A percentile compares a stretch with the other conserved stretches of the same genome.
Evolutionary conservation across 179 eudicot genomes (phyloP).

Genomic region (Amaranthus tricolor): DNA sequence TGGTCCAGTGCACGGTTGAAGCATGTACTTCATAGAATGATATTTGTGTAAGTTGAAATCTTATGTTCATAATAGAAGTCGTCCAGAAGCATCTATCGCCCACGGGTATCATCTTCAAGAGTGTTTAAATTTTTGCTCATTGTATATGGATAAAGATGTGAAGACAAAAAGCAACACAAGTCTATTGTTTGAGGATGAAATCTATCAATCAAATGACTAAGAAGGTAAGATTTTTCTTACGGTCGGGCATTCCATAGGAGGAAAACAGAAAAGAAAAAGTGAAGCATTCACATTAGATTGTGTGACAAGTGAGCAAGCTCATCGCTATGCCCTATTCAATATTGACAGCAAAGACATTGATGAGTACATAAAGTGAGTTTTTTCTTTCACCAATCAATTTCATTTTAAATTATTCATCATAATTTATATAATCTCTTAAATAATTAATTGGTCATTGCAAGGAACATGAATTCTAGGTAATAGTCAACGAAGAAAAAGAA

Average conservation of each 20-base stretch:
- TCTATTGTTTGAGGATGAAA: background rate
- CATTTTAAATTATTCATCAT: background rate
- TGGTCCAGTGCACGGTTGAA: background rate
- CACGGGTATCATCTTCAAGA: slow-evolving; percentile 19
- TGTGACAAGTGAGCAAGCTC: background rate
- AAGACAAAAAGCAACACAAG: background rate
- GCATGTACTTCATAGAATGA: background rate
- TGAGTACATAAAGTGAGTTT: background rate
- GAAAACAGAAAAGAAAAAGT: background rate
- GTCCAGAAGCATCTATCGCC: background rate
- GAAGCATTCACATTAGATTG: background rate
- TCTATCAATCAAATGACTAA: background rate
- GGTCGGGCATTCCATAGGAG: background rate
- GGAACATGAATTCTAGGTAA: background rate
- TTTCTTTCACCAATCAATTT: background rate
- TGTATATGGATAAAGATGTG: slow-evolving; percentile 6
- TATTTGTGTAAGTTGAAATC: background rate
- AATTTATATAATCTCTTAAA: no score
- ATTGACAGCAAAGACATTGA: background rate
- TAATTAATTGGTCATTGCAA: background rate
- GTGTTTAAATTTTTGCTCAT: slow-evolving; percentile 7
- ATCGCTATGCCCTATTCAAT: background rate
- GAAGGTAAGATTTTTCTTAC: background rate
- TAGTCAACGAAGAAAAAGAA: background rate
- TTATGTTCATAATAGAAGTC: background rate